Conservation (phyloP, 2,329 filamentous ascomycete genomes). For the Sporothrix pseudoabietina region DNA sequence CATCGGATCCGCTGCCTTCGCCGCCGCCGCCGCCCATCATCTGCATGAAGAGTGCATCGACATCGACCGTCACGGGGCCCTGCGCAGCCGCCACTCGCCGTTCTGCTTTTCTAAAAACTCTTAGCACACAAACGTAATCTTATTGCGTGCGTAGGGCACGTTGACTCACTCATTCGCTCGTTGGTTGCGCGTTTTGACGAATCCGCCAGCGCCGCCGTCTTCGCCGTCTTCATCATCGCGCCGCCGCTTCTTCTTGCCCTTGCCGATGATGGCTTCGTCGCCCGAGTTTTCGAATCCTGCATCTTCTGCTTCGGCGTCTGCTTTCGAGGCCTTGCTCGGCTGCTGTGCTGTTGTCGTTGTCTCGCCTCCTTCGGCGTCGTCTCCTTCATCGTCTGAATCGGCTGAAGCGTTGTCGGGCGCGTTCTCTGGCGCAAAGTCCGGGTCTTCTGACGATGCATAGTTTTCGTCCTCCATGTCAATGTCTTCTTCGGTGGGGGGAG, state of each 20-base stretch:
- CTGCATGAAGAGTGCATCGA: slow-evolving; percentile 69
- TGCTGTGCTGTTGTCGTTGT: slow-evolving; percentile 30
- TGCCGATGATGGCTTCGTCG: slow-evolving; percentile 70
- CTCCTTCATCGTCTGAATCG: slow-evolving; percentile 49
- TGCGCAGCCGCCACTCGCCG: slow-evolving; percentile 54
- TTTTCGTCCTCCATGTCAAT: slow-evolving; percentile 50
- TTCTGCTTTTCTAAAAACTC: slow-evolving; percentile 55
- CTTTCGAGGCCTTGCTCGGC: slow-evolving; percentile 36
- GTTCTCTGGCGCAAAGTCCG: slow-evolving; percentile 68
- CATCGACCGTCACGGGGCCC: slow-evolving; percentile 68
- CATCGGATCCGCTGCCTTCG: not conserved
- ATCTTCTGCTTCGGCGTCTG: slow-evolving; percentile 46
- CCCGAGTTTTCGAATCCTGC: slow-evolving; percentile 67
- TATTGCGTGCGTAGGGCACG: no score
- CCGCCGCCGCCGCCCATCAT: slow-evolving; percentile 54
- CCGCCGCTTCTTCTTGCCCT: slow-evolving; percentile 57
- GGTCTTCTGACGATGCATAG: slow-evolving; percentile 72
- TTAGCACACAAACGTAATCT: not conserved
- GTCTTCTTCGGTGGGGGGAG: slow-evolving; percentile 42
- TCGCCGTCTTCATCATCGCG: slow-evolving; percentile 53
- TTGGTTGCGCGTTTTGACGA: slow-evolving; percentile 74
- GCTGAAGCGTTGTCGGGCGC: slow-evolving; percentile 48
- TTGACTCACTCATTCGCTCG: slow-evolving; percentile 61
- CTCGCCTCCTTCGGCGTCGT: slow-evolving; percentile 32
- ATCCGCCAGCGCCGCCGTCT: slow-evolving; percentile 62